Base-by-base conservation (phyloP, 176 grass and related monocot species). In the Echinochloa phyllopogon region DNA sequence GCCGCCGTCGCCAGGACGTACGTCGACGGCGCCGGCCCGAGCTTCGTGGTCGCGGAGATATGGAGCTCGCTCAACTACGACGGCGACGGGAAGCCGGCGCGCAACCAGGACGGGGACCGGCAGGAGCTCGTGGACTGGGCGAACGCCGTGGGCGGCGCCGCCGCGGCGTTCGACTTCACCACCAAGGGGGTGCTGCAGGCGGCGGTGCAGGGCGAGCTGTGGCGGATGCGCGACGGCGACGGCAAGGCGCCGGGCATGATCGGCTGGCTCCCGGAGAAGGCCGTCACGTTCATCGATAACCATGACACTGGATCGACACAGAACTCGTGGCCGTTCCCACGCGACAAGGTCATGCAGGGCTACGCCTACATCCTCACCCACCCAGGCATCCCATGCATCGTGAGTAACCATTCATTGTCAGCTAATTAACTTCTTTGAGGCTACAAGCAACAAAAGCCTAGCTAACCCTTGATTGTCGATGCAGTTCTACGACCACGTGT, bases 321-420 rank as follows among this genome's bases (percentile, higher is more conserved):
- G 72, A 74, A 36, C 37, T 23, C 86, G 6, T 97, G 91, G 91
- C 91, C 91, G 25, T 97, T 97, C 58, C 91, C 94, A 11, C 52
- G 87, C 21, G 91, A 94, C 59, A 97, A 97, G 87, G 78, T 94
- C 78, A 97, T 94, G 87, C 87, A 90, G 69, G 91, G 94, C 48
- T 97, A 97, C n/a, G 91, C 89, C 6, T 97, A 97, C 79, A 97
- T 97, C 76, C 84, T 97, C 33, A 97, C 94, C 0, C 89, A 97
- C 51, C 94, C 94, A 29, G 91, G 90, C 3, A 48, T 90, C 42
- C 94, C 94, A 14, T 91, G 77, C 38, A 91, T 96, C 17, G 94
- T 93, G 84, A 96, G 88, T 33, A 33, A 33, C 29, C 29, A 33
- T 33, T 33, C 29, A 33, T 33, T 33, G 29, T 2, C 29, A 33